phyloP scores from a whole-genome alignment of 768 basidiomycete genomes.

The Russula olivacea region DNA sequence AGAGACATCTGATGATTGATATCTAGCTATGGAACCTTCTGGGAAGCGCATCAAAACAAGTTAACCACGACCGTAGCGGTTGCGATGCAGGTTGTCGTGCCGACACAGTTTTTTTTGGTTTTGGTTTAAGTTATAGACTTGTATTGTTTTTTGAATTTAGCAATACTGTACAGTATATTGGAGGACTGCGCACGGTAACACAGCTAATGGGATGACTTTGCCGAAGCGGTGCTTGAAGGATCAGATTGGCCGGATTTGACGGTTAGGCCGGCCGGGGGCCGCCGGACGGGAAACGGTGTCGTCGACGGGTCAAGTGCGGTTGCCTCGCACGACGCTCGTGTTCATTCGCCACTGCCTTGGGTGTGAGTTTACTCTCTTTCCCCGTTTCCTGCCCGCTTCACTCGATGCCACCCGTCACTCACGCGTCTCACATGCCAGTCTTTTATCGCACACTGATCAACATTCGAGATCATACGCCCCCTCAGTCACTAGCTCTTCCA shows the following conservation, averaged over 20 bases:
- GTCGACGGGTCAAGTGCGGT: slow-evolving; percentile 14
- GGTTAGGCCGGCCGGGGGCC: slow-evolving; percentile 20
- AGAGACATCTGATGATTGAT: not conserved
- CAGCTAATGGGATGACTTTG: not conserved
- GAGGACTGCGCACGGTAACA: not conserved
- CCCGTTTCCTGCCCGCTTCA: not conserved
- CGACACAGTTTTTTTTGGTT: slow-evolving; percentile 2
- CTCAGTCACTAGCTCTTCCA: slow-evolving; percentile 10
- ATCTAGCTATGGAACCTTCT: slow-evolving; percentile 4
- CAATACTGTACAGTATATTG: slow-evolving; percentile 16
- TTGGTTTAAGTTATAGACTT: slow-evolving; percentile 19
- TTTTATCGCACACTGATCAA: slow-evolving; percentile 20
- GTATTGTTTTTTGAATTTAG: not conserved
- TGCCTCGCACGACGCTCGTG: slow-evolving; percentile 26
- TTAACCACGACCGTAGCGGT: slow-evolving; percentile 8
- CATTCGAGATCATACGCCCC: slow-evolving; percentile 11
- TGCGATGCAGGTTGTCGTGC: slow-evolving; percentile 1
- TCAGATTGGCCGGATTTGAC: not conserved
- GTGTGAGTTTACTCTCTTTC: not conserved
- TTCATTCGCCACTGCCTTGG: slow-evolving; percentile 17
- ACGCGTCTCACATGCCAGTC: slow-evolving; percentile 11
- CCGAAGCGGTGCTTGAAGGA: not conserved
- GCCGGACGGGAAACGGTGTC: slow-evolving; percentile 16
- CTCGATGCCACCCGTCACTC: not conserved
- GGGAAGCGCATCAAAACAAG: slow-evolving; percentile 22